Conservation (phyloP, 345 rosid genomes). For the Heritiera littoralis region DNA sequence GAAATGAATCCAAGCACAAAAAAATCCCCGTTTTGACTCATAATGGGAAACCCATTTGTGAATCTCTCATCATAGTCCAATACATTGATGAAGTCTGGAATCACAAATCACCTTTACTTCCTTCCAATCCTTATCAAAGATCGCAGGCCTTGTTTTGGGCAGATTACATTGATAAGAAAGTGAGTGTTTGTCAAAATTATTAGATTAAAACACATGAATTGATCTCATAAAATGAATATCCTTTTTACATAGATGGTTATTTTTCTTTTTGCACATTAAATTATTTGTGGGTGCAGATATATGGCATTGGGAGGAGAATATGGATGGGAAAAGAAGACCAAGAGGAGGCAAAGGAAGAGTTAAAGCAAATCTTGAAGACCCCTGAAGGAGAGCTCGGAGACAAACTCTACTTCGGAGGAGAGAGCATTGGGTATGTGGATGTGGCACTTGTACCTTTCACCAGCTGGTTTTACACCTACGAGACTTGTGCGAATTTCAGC, state of each 20-base stretch:
- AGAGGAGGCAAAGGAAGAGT: slow-evolving; percentile 12
- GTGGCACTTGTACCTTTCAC: slow-evolving; percentile 22
- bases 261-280: too few relatives aligned
- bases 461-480: slow-evolving; percentile 31
- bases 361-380: background rate
- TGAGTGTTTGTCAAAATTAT: background rate
- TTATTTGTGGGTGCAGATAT: background rate
- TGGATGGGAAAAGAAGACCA: background rate
- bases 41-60: slow-evolving; percentile 17
- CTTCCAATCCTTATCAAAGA: slow-evolving; percentile 10
- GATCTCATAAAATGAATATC: too few relatives aligned
- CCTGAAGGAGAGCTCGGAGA: background rate
- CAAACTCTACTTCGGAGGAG: slow-evolving; percentile 2
- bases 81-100: slow-evolving; percentile 18
- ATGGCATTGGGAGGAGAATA: background rate
- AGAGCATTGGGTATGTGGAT: slow-evolving; percentile 11
- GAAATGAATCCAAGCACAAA: slow-evolving; percentile 14
- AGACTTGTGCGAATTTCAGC: slow-evolving; percentile 33
- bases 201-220: background rate
- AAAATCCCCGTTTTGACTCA: slow-evolving; percentile 11
- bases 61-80: slow-evolving; percentile 10
- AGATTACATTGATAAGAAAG: slow-evolving; percentile 9
- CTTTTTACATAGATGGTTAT: background rate
- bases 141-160: slow-evolving; percentile 14
- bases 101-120: slow-evolving; percentile 12